These are phyloP conservation scores for Claviceps sp. DNA, from an alignment of 2,329 filamentous ascomycete genomes.

Conservation along the genomic window DNA sequence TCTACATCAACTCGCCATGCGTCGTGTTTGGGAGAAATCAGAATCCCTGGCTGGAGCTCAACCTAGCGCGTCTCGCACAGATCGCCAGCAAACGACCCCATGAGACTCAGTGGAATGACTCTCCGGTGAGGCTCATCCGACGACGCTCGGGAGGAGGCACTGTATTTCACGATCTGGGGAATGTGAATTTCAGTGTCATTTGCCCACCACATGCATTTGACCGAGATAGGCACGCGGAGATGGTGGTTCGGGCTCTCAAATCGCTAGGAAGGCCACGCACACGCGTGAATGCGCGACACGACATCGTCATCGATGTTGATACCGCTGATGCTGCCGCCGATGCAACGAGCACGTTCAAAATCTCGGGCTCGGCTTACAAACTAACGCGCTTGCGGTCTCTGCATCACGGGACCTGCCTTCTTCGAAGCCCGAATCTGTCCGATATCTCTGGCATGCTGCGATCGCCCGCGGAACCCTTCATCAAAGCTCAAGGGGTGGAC, in stretches of 20 bases:
- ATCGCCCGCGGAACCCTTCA: constrained; percentile 64
- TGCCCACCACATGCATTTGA: constrained; percentile 66
- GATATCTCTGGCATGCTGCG: constrained; percentile 57
- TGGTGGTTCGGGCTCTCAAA: constrained; percentile 76
- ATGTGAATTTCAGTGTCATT: constrained; percentile 91
- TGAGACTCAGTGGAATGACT: constrained; percentile 14
- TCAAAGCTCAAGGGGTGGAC: constrained; percentile 75
- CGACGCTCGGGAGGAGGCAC: constrained; percentile 80
- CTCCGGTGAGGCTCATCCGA: constrained; percentile 51
- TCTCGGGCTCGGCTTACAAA: constrained; percentile 93
- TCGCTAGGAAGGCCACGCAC: constrained; percentile 43
- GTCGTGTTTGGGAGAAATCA: constrained; percentile 92
- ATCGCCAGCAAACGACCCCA: constrained; percentile 10
- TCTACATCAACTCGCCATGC: constrained; percentile 79
- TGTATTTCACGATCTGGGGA: constrained; percentile 87
- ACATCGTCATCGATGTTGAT: constrained; percentile 62
- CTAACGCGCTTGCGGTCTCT: constrained; percentile 67
- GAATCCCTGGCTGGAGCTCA: constrained; percentile 91
- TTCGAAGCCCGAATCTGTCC: constrained; percentile 61
- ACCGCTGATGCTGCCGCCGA: constrained; percentile 6
- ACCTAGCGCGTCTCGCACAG: constrained; percentile 46
- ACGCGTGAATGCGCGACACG: constrained; percentile 78
- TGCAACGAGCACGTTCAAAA: constrained; percentile 44
- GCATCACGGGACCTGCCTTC: constrained; percentile 85
- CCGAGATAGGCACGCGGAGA: constrained; percentile 75